These are phyloP conservation scores for Solanum clarkiae DNA, from an alignment of 257 asterid species.

Conservation along the genomic window DNA sequence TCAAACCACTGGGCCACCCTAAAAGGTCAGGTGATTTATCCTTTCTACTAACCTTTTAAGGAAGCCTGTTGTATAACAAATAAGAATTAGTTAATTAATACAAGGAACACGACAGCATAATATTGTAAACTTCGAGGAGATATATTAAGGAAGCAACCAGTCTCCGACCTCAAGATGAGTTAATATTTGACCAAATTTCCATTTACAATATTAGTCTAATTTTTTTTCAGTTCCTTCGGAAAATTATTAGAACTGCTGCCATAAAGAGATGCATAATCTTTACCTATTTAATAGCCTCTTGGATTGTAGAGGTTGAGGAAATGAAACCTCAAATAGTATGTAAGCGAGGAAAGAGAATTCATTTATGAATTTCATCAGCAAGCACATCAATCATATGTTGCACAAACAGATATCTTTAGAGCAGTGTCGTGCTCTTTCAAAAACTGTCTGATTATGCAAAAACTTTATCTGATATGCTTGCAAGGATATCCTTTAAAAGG, in stretches of 20 bases:
- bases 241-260: neutral
- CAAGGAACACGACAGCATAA: neutral
- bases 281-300: neutral
- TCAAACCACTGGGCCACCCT: too few relatives aligned
- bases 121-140: neutral
- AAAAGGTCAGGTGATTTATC: neutral
- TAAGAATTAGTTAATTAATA: neutral
- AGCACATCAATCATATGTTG: neutral
- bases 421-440: neutral
- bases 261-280: neutral
- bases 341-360: neutral
- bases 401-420: neutral
- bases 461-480: neutral
- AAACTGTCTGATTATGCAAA: neutral
- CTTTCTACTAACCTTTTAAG: neutral
- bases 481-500: neutral
- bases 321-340: neutral
- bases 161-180: neutral
- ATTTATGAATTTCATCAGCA: neutral
- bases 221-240: neutral
- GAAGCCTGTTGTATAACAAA: neutral
- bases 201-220: neutral
- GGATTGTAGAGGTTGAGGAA: neutral
- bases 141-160: neutral
- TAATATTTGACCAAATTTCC: neutral